A percentile compares a stretch with the other conserved stretches of the same genome.
Evolutionary conservation across 1,284 basidiomycete genomes (phyloP).

Genomic region (Termitomyces sp.): DNA sequence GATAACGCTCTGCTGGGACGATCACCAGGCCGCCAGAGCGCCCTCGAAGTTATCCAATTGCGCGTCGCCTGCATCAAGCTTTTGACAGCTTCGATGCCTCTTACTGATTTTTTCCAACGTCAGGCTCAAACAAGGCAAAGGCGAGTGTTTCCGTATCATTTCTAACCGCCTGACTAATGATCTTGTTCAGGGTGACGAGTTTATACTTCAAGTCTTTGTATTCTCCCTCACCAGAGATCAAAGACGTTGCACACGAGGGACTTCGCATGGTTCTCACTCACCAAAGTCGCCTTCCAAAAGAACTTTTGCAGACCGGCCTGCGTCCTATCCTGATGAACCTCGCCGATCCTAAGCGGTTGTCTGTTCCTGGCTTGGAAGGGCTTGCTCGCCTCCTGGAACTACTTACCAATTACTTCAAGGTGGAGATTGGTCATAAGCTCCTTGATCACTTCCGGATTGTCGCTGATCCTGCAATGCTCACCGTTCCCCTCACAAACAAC

Average conservation of each 20-base stretch:
- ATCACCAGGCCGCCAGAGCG: conserved; percentile 72
- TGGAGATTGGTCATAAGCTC: conserved; percentile 97
- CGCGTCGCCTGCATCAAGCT: conserved; percentile 95
- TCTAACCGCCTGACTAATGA: conserved; percentile 1
- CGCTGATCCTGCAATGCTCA: conserved; percentile 82
- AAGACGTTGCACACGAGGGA: conserved; percentile 93
- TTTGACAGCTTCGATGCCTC: conserved; percentile 90
- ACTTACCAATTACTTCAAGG: conserved; percentile 99
- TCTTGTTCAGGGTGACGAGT: conserved; percentile 68
- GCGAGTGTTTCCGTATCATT: conserved; percentile 35
- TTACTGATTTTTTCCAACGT: conserved; percentile 87
- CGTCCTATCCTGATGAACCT: conserved; percentile 98
- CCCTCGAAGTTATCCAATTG: conserved; percentile 82
- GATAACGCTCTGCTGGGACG: conserved; percentile 81
- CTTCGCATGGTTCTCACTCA: conserved; percentile 86
- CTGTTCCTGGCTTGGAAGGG: conserved; percentile 93
- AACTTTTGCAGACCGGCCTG: conserved; percentile 91
- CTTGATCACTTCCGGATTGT: conserved; percentile 93
- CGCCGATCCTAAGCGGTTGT: conserved; percentile 92
- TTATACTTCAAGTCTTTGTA: conserved; percentile 99
- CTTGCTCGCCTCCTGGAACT: conserved; percentile 93
- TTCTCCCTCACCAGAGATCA: conserved; percentile 89
- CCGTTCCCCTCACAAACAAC: conserved; percentile 80
- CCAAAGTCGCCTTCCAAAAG: conserved; percentile 92
- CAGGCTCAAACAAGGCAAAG: conserved; percentile 81